Evolutionary conservation across 805 yeast genomes (phyloP).

Genomic region (Priceomyces medius): DNA sequence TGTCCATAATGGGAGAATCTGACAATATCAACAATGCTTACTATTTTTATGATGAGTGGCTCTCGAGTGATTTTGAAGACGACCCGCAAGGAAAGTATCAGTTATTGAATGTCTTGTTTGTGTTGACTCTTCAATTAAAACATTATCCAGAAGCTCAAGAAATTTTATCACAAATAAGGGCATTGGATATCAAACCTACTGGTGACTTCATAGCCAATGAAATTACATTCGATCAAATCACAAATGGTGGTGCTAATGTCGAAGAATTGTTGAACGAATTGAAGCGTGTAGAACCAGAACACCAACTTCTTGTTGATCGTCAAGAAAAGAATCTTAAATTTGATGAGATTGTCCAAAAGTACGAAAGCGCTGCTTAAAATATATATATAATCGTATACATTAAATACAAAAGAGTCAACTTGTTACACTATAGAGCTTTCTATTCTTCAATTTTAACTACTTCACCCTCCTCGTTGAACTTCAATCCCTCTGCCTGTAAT

Average conservation of each 20-base stretch:
- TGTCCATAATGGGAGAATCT: conserved; percentile 38
- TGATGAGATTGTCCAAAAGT: conserved; percentile 66
- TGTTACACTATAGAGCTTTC: background rate
- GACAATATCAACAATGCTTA: conserved; percentile 41
- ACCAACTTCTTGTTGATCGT: conserved; percentile 57
- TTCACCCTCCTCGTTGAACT: conserved; percentile 38
- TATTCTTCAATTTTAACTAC: conserved; percentile 27
- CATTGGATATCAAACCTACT: conserved; percentile 36
- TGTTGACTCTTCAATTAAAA: conserved; percentile 73
- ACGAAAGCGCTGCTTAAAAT: conserved; percentile 21
- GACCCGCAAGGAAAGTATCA: conserved; percentile 35
- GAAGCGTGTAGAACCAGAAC: conserved; percentile 48
- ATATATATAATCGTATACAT: background rate
- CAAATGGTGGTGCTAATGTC: conserved; percentile 41
- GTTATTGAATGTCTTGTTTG: conserved; percentile 58
- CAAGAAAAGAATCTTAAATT: conserved; percentile 63
- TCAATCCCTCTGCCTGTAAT: conserved; percentile 56
- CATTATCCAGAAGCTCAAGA: conserved; percentile 83
- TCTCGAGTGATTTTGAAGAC: conserved; percentile 47
- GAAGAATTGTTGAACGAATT: conserved; percentile 48
- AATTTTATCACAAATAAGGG: conserved; percentile 43
- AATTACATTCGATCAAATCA: conserved; percentile 58
- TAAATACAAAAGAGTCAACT: background rate
- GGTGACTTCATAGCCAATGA: conserved; percentile 61
- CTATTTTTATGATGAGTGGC: conserved; percentile 79